Evolutionary conservation across 2,329 filamentous ascomycete genomes (phyloP), one percentile per base, ranked within the genome.

Genomic region (Diplodia seriata): DNA sequence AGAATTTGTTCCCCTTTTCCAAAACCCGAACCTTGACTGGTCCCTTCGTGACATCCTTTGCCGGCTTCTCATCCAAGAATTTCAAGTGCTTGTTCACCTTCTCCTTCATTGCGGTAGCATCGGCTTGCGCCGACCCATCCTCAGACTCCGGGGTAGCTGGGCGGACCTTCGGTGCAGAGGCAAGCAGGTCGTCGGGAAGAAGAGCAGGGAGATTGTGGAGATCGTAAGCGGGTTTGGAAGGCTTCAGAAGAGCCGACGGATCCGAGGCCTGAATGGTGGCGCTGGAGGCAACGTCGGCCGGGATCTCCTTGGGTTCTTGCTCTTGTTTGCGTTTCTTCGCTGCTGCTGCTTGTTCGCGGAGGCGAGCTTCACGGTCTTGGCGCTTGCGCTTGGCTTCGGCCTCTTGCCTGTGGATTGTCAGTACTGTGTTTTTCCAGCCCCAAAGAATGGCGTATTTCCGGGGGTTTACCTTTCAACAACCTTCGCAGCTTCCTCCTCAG

Each of bases 121-220:
- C 73, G 0, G 70, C 77, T n/a, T 78, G 74, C 62, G 79, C 77
- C 11, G 51, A n/a, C 26, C 74, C 74, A 0, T 55, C 53, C 11
- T 70, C 68, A 3, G 75, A 75, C 1, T 82, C 81, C 4, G 81
- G 82, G 0, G 81, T 84, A 2, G 81, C 81, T 5, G 82, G 80
- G 29, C 82, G 78, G 11, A 74, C 73, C 36, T 78, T 76, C 26
- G 82, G 82, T 31, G 81, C 80, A 15, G 81, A 79, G 62, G 82
- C 82, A 59, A 86, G 74, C 51, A 86, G 81, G 29, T 84, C 82
- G 63, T 82, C 81, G 5, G 85, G 85, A 40, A 86, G 81, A 26
- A 86, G 78, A 49, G 79, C 80, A 6, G 84, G 84, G 14, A 86
- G 78, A 71, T 76, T 73, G 55, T 70, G 74, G 74, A 72, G 76